phyloP scores from a whole-genome alignment of 345 rosid genomes.

The Hypericum perforatum region DNA sequence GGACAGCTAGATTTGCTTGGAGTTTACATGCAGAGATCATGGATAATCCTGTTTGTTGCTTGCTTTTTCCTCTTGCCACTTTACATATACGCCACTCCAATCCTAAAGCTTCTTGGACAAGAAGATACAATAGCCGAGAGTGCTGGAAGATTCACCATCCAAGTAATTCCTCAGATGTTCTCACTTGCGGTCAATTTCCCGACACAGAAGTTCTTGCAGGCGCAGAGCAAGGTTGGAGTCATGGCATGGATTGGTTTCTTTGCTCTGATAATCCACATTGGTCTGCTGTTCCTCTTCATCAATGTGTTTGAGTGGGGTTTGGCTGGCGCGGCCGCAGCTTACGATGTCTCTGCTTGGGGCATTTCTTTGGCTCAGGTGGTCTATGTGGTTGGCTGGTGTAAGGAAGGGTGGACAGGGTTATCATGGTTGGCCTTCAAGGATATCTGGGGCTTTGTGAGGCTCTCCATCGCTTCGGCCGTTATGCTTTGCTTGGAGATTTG shows the following conservation, averaged over 20 bases:
- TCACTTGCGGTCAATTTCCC: slow-evolving; percentile 80
- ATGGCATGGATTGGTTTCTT: slow-evolving; percentile 77
- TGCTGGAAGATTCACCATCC: slow-evolving; percentile 58
- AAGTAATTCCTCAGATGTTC: slow-evolving; percentile 85
- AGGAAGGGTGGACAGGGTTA: slow-evolving; percentile 73
- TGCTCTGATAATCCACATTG: slow-evolving; percentile 42
- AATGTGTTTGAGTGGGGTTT: slow-evolving; percentile 63
- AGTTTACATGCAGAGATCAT: slow-evolving; percentile 88
- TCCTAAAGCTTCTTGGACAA: slow-evolving; percentile 63
- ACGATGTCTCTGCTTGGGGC: slow-evolving; percentile 64
- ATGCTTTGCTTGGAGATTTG: slow-evolving; percentile 97
- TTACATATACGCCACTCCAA: slow-evolving; percentile 63
- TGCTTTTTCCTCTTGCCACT: slow-evolving; percentile 61
- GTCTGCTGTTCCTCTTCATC: slow-evolving; percentile 42
- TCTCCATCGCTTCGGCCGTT: slow-evolving; percentile 89
- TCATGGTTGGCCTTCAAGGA: slow-evolving; percentile 87
- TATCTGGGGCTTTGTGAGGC: slow-evolving; percentile 61
- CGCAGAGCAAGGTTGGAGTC: slow-evolving; percentile 74
- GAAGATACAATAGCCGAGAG: slow-evolving; percentile 54
- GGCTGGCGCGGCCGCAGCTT: slow-evolving; percentile 74
- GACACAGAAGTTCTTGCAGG: slow-evolving; percentile 74
- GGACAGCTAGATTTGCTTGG: slow-evolving; percentile 70
- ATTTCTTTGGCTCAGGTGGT: slow-evolving; percentile 55
- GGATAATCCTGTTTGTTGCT: slow-evolving; percentile 60
- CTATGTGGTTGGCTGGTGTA: slow-evolving; percentile 82